Percentiles rank a stretch among this genome's conserved stretches.
Conservation (phyloP, 768 basidiomycete genomes). For the Mycena capillaripes region DNA sequence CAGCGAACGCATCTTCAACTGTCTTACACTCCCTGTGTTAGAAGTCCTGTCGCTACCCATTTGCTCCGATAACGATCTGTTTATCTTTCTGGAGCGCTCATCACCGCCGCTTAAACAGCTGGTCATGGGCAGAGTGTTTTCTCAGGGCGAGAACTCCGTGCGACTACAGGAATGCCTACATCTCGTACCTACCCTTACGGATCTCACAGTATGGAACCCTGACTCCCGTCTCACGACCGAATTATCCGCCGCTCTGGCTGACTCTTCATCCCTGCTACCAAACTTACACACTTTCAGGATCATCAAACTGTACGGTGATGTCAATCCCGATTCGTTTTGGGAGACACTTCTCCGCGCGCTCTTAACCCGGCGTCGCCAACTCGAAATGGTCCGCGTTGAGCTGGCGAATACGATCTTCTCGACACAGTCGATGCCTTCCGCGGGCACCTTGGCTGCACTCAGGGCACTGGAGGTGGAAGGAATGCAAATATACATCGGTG, state of each 20-base stretch:
- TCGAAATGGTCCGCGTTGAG: background rate
- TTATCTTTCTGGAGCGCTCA: background rate
- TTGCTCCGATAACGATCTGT: background rate
- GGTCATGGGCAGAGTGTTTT: background rate
- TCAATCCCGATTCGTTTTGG: background rate
- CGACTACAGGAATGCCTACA: background rate
- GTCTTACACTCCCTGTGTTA: background rate
- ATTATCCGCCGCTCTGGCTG: background rate
- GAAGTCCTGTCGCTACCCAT: background rate
- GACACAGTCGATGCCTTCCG: background rate
- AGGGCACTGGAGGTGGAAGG: background rate
- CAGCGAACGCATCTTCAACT: background rate
- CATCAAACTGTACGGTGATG: background rate
- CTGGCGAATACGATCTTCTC: background rate
- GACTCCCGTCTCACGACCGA: background rate
- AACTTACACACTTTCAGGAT: background rate
- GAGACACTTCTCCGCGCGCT: background rate
- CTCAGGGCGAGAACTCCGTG: background rate
- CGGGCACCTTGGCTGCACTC: background rate
- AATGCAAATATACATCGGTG: constrained; percentile 40
- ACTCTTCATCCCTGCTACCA: background rate
- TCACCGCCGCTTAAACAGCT: background rate
- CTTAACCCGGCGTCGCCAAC: background rate
- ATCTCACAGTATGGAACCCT: background rate
- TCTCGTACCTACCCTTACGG: background rate